Conservation (phyloP, 2,329 filamentous ascomycete species). For the Dichotomopilus funicola region DNA sequence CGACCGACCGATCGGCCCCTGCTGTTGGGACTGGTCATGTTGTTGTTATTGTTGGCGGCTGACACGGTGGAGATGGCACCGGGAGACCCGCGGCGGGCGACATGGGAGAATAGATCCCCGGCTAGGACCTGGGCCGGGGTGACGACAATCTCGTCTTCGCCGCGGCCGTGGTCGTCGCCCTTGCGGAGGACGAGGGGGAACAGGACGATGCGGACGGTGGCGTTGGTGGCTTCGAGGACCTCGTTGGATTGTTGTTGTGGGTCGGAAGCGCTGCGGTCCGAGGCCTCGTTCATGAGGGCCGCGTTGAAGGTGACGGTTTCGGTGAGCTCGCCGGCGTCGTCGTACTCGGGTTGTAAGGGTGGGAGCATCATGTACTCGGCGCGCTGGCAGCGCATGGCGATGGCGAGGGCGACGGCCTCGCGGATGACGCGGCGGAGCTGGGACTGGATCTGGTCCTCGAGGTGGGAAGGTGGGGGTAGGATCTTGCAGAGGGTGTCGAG, state of each 20-base stretch:
- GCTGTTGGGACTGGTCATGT: background rate
- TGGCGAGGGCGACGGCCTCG: constrained; percentile 80
- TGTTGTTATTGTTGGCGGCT: no score
- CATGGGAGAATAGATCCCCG: constrained; percentile 26
- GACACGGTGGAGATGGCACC: background rate
- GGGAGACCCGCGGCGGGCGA: constrained; percentile 8
- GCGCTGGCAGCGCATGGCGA: constrained; percentile 95
- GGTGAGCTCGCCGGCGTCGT: constrained; percentile 81
- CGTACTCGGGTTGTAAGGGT: constrained; percentile 88
- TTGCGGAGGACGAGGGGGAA: constrained; percentile 97
- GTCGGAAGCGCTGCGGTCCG: constrained; percentile 24
- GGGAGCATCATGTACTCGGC: constrained; percentile 99
- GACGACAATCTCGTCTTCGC: constrained; percentile 91
- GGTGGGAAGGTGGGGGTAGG: constrained; percentile 75
- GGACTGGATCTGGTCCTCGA: constrained; percentile 73
- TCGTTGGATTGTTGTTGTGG: constrained; percentile 52
- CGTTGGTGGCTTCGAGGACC: constrained; percentile 67
- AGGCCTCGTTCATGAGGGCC: constrained; percentile 84
- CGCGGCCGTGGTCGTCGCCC: constrained; percentile 78
- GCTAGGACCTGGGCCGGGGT: constrained; percentile 92
- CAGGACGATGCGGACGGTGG: constrained; percentile 82
- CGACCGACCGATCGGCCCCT: constrained; percentile 23
- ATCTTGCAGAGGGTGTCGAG: constrained; percentile 77
- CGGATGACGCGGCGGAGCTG: constrained; percentile 83
- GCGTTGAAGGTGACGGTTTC: constrained; percentile 90